Conservation (phyloP, 768 basidiomycete genomes). For the Strobilomyces confusus region DNA sequence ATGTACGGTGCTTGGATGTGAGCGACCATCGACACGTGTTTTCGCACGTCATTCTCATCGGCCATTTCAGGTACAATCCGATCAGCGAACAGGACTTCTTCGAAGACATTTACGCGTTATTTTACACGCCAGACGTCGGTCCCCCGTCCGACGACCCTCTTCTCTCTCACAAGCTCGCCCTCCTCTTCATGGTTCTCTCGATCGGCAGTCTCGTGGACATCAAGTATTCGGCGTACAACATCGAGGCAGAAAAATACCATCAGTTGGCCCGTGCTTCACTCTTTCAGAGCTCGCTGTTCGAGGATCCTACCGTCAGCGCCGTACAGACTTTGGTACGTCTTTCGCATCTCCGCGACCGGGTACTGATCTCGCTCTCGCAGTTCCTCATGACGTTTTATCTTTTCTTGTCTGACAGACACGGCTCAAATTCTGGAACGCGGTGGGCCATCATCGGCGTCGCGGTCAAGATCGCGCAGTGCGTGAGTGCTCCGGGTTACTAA, state of each 20-base stretch:
- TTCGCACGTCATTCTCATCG: slow-evolving; percentile 7
- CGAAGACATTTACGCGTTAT: slow-evolving; percentile 52
- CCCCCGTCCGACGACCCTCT: slow-evolving; percentile 49
- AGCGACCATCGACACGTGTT: slow-evolving; percentile 21
- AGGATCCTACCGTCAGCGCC: slow-evolving; percentile 63
- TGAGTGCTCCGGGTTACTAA: slow-evolving; percentile 36
- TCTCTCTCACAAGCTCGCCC: slow-evolving; percentile 55
- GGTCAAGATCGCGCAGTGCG: slow-evolving; percentile 67
- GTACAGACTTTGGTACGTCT: slow-evolving; percentile 60
- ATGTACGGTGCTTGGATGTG: slow-evolving; percentile 71
- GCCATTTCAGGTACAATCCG: slow-evolving; percentile 56
- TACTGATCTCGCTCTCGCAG: slow-evolving; percentile 32
- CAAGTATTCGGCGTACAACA: slow-evolving; percentile 49
- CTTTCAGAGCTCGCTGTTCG: slow-evolving; percentile 61
- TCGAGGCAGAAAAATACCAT: slow-evolving; percentile 70
- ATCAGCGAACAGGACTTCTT: slow-evolving; percentile 58
- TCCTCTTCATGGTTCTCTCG: slow-evolving; percentile 64
- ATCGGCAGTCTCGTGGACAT: slow-evolving; percentile 64
- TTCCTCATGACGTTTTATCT: slow-evolving; percentile 69
- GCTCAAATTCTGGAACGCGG: slow-evolving; percentile 57
- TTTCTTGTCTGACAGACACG: slow-evolving; percentile 66
- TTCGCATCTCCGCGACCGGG: slow-evolving; percentile 27
- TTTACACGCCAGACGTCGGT: slow-evolving; percentile 46
- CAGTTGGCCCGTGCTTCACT: slow-evolving; percentile 62
- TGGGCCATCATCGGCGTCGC: slow-evolving; percentile 70